Percentiles rank a stretch among this genome's conserved stretches.
These are phyloP conservation scores for Mycoemilia scoparia DNA, from an alignment of 192 early-diverging fungal species.

Conservation along the genomic window DNA sequence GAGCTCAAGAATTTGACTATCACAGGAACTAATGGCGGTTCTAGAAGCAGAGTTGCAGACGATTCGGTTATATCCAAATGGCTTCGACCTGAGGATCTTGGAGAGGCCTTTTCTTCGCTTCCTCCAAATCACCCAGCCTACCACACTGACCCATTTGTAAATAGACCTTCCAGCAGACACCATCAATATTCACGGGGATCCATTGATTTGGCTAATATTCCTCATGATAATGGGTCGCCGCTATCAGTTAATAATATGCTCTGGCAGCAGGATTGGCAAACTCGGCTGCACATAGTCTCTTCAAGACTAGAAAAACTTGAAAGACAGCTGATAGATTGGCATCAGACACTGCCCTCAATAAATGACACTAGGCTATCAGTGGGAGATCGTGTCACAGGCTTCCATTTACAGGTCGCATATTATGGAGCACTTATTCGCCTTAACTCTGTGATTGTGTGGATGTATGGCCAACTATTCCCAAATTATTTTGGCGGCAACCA, in stretches of 20 bases:
- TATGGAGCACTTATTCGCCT: conserved; percentile 25
- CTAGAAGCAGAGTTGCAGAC: background rate
- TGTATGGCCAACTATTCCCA: conserved; percentile 18
- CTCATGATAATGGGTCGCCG: conserved; percentile 11
- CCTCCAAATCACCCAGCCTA: conserved; percentile 1
- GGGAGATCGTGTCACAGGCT: conserved; percentile 23
- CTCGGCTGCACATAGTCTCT: conserved; percentile 23
- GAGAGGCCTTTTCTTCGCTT: background rate
- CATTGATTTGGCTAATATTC: too few species aligned
- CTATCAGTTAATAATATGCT: conserved; percentile 6
- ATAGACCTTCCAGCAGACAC: too few species aligned
- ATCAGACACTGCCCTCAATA: conserved; percentile 19
- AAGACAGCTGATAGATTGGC: conserved; percentile 19
- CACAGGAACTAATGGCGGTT: background rate
- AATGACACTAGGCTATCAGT: conserved; percentile 16
- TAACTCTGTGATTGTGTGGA: conserved; percentile 17
- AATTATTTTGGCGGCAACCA: conserved; percentile 10
- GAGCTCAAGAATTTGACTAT: conserved; percentile 5
- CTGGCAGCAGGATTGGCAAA: conserved; percentile 28
- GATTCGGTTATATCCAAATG: background rate
- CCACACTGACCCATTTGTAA: conserved; percentile 2
- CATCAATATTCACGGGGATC: too few species aligned
- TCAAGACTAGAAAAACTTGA: conserved; percentile 17
- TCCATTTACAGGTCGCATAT: conserved; percentile 25
- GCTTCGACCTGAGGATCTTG: conserved; percentile 3